These are phyloP conservation scores for Candida glucosophila DNA, from an alignment of 1,139 yeast genomes.

Conservation along the genomic window DNA sequence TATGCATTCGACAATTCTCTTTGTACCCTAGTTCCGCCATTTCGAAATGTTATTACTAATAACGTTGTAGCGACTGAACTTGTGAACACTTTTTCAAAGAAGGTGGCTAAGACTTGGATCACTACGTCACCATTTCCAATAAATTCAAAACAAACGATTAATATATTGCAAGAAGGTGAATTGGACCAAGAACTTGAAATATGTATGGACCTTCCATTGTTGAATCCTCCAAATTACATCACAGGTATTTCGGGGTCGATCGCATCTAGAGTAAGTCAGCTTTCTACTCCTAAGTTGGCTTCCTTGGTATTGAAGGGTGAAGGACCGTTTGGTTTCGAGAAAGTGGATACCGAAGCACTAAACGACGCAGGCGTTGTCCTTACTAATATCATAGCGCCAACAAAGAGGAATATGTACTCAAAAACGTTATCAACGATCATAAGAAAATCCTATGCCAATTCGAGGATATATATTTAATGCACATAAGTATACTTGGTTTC, in stretches of 20 bases:
- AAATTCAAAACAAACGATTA: slow-evolving; percentile 22
- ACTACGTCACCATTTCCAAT: slow-evolving; percentile 27
- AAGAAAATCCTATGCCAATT: slow-evolving; percentile 25
- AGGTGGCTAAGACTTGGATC: slow-evolving; percentile 16
- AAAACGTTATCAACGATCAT: no score
- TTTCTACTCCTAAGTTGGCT: slow-evolving; percentile 8
- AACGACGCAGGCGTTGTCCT: slow-evolving; percentile 23
- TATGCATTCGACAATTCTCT: slow-evolving; percentile 6
- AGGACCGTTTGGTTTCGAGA: slow-evolving; percentile 52
- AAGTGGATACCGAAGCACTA: slow-evolving; percentile 28
- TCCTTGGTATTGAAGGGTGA: slow-evolving; percentile 40
- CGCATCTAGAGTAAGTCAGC: slow-evolving; percentile 17
- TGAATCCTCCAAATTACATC: slow-evolving; percentile 48
- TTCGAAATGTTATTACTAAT: slow-evolving; percentile 20
- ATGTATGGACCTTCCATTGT: slow-evolving; percentile 17
- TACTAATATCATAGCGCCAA: slow-evolving; percentile 8
- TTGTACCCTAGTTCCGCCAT: slow-evolving; percentile 24
- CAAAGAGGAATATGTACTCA: no score
- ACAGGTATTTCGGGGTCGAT: slow-evolving; percentile 45
- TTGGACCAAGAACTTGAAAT: slow-evolving; percentile 7
- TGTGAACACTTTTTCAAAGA: slow-evolving; percentile 7
- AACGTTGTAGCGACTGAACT: slow-evolving; percentile 20
- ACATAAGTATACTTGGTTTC: no score
- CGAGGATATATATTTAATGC: slow-evolving; percentile 30
- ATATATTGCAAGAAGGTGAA: slow-evolving; percentile 16